Evolutionary conservation across 345 rosid species (phyloP).

Genomic region (Erucastrum elatum): DNA sequence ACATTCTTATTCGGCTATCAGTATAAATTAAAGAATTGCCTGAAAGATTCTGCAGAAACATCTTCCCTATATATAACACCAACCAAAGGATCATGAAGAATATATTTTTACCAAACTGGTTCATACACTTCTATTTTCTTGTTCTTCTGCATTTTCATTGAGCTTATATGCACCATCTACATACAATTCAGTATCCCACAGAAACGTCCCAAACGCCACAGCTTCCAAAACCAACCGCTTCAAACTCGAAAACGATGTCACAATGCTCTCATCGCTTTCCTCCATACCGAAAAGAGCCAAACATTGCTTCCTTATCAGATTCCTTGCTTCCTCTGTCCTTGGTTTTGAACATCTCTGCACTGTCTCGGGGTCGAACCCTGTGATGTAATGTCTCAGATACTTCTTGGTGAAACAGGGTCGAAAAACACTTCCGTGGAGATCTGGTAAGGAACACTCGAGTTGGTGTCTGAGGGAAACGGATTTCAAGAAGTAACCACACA

Average conservation of each 20-base stretch:
- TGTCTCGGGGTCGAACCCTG: constrained; percentile 68
- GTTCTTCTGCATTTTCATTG: constrained; percentile 36
- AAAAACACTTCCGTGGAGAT: constrained; percentile 8
- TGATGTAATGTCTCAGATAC: constrained; percentile 64
- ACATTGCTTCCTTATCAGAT: constrained; percentile 74
- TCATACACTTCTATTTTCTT: constrained; percentile 35
- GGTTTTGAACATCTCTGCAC: constrained; percentile 69
- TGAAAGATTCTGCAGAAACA: not conserved
- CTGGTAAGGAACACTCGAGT: constrained; percentile 54
- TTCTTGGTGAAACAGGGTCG: not conserved
- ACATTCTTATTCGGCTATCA: constrained; percentile 16
- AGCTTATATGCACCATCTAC: constrained; percentile 68
- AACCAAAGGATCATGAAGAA: constrained; percentile 18
- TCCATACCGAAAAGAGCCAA: constrained; percentile 67
- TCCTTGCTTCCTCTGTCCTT: constrained; percentile 64
- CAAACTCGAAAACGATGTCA: constrained; percentile 78
- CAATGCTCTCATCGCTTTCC: constrained; percentile 50
- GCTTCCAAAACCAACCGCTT: constrained; percentile 91
- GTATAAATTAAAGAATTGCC: constrained; percentile 16
- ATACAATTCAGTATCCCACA: constrained; percentile 83
- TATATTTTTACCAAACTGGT: constrained; percentile 2
- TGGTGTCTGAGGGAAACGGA: constrained; percentile 71
- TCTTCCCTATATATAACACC: constrained; percentile 16
- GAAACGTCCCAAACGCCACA: constrained; percentile 86
- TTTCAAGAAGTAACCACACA: constrained; percentile 86